phyloP scores from a whole-genome alignment of 495 filamentous ascomycete genomes.

The Penicillium malachiteum region DNA sequence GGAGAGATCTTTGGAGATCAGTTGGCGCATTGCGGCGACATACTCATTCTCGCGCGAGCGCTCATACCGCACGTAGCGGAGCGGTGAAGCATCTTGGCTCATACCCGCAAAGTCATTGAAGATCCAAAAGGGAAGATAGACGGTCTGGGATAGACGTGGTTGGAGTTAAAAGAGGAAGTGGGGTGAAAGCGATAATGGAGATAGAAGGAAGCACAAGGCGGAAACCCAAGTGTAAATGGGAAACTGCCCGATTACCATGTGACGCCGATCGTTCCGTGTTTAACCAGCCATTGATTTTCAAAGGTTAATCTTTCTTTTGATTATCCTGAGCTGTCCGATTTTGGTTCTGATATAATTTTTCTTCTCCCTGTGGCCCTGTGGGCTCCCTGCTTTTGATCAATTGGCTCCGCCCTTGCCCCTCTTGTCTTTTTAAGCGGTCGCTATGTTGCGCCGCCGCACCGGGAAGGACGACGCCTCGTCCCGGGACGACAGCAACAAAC shows the following conservation, averaged over 20 bases:
- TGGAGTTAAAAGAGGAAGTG: conserved; percentile 2
- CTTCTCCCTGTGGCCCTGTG: background rate
- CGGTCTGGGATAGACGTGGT: conserved; percentile 2
- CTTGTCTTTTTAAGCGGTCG: conserved; percentile 16
- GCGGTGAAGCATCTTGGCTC: conserved; percentile 40
- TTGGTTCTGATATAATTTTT: conserved; percentile 6
- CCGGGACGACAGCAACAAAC: conserved; percentile 12
- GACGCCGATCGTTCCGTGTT: conserved; percentile 30
- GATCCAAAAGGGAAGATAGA: background rate
- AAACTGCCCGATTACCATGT: conserved; percentile 33
- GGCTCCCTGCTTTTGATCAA: conserved; percentile 2
- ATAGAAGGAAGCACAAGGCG: conserved; percentile 6
- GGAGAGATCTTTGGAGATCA: conserved; percentile 96
- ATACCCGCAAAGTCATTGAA: conserved; percentile 22
- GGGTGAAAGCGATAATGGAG: conserved; percentile 9
- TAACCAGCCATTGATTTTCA: conserved; percentile 14
- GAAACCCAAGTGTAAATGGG: conserved; percentile 2
- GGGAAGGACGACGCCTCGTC: conserved; percentile 33
- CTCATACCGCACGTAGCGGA: conserved; percentile 84
- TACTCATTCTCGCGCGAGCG: conserved; percentile 73
- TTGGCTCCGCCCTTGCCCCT: background rate
- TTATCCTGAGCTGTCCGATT: background rate
- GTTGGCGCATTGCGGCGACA: conserved; percentile 80
- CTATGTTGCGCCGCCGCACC: conserved; percentile 45
- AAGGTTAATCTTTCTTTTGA: background rate